Base-by-base conservation (phyloP, 1,284 basidiomycete genomes). In the Rhodotorula sp. region DNA sequence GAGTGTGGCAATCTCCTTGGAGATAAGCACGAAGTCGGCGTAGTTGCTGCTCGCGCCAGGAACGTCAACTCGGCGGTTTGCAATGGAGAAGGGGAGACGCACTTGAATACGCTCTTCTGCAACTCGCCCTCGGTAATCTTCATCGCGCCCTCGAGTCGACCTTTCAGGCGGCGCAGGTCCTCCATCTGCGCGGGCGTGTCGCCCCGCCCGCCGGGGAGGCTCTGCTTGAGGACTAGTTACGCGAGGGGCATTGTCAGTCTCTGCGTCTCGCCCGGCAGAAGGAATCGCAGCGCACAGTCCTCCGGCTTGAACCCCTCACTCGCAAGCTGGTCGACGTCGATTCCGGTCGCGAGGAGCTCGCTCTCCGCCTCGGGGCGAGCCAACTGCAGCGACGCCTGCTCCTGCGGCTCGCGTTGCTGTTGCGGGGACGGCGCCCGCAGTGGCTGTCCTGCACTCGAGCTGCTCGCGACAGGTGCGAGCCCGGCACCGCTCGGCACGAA, bases 1-100 rank as follows among this genome's bases (percentile, higher is more conserved):
- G 21, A 99, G 86, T 0, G 91, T 91, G 13, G 92, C 91, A 59
- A 99, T 96, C 82, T 99, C 97, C 80, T 98, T 99, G 15, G 94
- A 97, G 58, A 99, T 93, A 58, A 90, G 86, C 60, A 99, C 93
- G 80, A 99, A 98, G 80, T 98, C 94, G 53, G 92, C 90, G 80
- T 98, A 99, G 82, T 83, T 83, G 37, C 79, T 80, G 67, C 2
- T 25, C 13, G 34, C 25, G 50, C 8, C 10, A 27, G 8, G 22
- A 27, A 25, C 0, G 36, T 17, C 46, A n/a, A 3, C 9, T 0
- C 32, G 1, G 36, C 36, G 34, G 21, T 12, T 6, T 7, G 7
- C 46, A 25, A 3, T 1, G n/a, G 25, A 10, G 10, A 27, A n/a
- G 48, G 27, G 25, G 1, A 50, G 29, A 65, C 75, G 61, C 41